Evolutionary conservation across 2,329 filamentous ascomycete species (phyloP), one percentile per base, ranked within the genome.

Genomic region (Alternaria tenuissima): DNA sequence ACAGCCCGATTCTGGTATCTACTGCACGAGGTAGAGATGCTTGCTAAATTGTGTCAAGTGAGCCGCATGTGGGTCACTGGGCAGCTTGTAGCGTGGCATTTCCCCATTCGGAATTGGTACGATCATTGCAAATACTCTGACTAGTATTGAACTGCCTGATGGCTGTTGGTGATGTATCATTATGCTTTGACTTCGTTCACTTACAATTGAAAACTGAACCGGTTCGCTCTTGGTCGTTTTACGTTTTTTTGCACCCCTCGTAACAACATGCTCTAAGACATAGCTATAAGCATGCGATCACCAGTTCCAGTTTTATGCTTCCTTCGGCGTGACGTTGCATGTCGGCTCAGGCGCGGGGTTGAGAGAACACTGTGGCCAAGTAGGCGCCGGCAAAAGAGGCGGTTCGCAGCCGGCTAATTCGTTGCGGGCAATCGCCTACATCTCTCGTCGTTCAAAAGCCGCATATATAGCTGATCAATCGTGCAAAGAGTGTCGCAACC

Each of bases 381-480:
- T 46, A 61, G 54, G 54, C 61, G 59, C 58, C 61, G 61, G 61
- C 46, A 63, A 51, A 63, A 61, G 47, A 53, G 30, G 41, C 32
- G 47, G 52, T 36, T 34, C n/a, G 47, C 42, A 36, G 20, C 54
- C 58, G 58, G 58, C 48, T 61, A 61, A 61, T 53, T 52, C 43
- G 18, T 24, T 48, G n/a, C 36, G 47, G 43, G 44, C 38, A 55
- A 8, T 34, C 53, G 46, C 26, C 46, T 22, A 38, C 9, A 49
- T 49, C 6, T 48, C 30, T n/a, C 22, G 20, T 49, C 46, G 20
- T 36, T 49, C 7, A 49, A 24, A 24, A 38, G 20, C 30, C 22
- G 30, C 46, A 5, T 49, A 49, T 26, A 49, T 49, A 49, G 30
- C 32, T 49, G 46, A 18, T 22, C 30, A n/a, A 16, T 26, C 32